phyloP scores from a whole-genome alignment of 176 grass and related monocot species.

The Carex parvula region DNA sequence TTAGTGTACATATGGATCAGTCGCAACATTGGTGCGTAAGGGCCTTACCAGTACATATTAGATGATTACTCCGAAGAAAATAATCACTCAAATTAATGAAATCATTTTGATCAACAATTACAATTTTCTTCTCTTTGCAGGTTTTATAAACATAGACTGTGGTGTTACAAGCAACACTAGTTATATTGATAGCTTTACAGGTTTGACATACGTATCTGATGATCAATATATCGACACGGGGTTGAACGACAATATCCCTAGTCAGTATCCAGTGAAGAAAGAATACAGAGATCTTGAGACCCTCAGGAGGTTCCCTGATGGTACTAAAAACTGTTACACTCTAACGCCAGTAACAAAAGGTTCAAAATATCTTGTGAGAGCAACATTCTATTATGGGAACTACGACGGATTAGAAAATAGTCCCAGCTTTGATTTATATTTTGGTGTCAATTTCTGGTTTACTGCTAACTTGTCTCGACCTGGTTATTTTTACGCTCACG shows the following conservation, averaged over 20 bases:
- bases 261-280: not conserved
- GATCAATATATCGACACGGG: constrained; percentile 38
- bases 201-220: constrained; percentile 49
- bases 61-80: not conserved
- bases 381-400: constrained; percentile 35
- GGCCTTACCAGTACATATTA: not conserved
- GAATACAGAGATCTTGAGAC: not conserved
- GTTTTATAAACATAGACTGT: constrained; percentile 74
- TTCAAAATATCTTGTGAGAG: constrained; percentile 30
- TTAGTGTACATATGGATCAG: not conserved
- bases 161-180: constrained; percentile 32
- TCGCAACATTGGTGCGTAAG: not conserved
- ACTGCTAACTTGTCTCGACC: not conserved
- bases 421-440: constrained; percentile 29
- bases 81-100: not conserved
- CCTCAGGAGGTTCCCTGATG: constrained; percentile 31
- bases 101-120: not conserved
- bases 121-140: constrained; percentile 18
- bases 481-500: not conserved
- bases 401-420: constrained; percentile 8
- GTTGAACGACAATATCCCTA: constrained; percentile 40
- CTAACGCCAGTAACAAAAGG: not conserved
- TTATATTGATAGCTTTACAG: constrained; percentile 33
- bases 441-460: constrained; percentile 30
- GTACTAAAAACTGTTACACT: constrained; percentile 31